A percentile compares a stretch with the other conserved stretches of the same genome.
Conservation (phyloP, 2,329 filamentous ascomycete species). For the Fusarium sororula region DNA sequence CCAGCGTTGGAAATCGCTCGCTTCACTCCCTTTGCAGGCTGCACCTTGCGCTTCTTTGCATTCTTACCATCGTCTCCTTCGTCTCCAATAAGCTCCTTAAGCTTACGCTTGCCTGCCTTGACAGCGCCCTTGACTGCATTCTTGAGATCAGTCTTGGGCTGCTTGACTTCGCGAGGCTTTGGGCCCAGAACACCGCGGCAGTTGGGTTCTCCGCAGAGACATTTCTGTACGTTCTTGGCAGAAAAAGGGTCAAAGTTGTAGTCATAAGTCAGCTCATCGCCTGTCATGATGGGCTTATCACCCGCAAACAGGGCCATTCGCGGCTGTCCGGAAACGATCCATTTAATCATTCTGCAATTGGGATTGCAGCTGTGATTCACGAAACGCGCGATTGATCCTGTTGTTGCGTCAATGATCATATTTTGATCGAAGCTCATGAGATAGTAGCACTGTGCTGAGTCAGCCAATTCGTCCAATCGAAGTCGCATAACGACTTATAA, state of each 20-base stretch:
- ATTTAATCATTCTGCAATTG: conserved; percentile 98
- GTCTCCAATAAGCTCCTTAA: conserved; percentile 61
- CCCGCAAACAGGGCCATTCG: conserved; percentile 97
- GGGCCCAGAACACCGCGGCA: conserved; percentile 72
- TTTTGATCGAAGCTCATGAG: conserved; percentile 98
- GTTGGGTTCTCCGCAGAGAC: conserved; percentile 70
- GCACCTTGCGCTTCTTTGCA: conserved; percentile 58
- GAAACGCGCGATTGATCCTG: conserved; percentile 94
- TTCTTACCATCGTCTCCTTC: conserved; percentile 54
- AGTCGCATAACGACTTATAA: neutral
- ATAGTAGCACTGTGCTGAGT: conserved; percentile 84
- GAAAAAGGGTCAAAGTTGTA: conserved; percentile 78
- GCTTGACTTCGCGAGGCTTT: conserved; percentile 65
- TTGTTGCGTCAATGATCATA: conserved; percentile 97
- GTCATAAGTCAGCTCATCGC: conserved; percentile 96
- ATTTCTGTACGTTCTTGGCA: conserved; percentile 73
- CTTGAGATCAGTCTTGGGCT: conserved; percentile 56
- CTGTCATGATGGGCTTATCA: conserved; percentile 87
- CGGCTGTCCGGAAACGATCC: conserved; percentile 92
- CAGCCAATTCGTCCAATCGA: conserved; percentile 2
- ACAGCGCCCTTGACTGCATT: conserved; percentile 51
- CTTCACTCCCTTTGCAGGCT: conserved; percentile 47
- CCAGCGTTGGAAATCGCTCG: conserved; percentile 47
- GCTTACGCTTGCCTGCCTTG: conserved; percentile 65
- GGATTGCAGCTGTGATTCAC: conserved; percentile 98